Percentiles rank a stretch among this genome's conserved stretches.
These are phyloP conservation scores for Cystobasidium onofrii DNA, from an alignment of 768 basidiomycete species.

Conservation along the genomic window DNA sequence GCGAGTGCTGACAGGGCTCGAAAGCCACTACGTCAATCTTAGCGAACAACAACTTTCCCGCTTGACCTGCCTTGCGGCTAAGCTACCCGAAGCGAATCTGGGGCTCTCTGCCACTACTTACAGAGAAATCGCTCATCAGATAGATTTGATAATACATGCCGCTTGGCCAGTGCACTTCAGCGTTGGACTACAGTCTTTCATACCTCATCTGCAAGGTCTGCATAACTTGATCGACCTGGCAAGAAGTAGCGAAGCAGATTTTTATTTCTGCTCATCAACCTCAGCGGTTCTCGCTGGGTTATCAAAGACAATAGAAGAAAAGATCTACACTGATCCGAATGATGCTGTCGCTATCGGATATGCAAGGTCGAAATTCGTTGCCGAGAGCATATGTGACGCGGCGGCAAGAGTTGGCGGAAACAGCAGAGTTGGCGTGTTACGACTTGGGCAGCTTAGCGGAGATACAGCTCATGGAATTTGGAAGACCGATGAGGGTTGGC, in stretches of 20 bases:
- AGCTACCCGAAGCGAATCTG: slow-evolving; percentile 33
- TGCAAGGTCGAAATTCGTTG: slow-evolving; percentile 45
- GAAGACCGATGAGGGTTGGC: slow-evolving; percentile 47
- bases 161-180: slow-evolving; percentile 30
- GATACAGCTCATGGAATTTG: slow-evolving; percentile 43
- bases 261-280: slow-evolving; percentile 45
- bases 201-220: slow-evolving; percentile 32
- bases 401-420: slow-evolving; percentile 32
- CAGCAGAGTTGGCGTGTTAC: slow-evolving; percentile 34
- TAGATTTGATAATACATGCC: slow-evolving; percentile 25
- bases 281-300: slow-evolving; percentile 41
- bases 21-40: slow-evolving; percentile 2
- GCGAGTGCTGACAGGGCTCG: slow-evolving; percentile 32
- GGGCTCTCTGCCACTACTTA: slow-evolving; percentile 38
- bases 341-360: slow-evolving; percentile 44
- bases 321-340: slow-evolving; percentile 38
- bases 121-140: not conserved
- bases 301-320: slow-evolving; percentile 35
- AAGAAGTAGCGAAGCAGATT: slow-evolving; percentile 13
- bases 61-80: slow-evolving; percentile 27
- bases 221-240: slow-evolving; percentile 30
- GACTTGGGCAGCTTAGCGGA: slow-evolving; percentile 45
- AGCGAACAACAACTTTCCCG: not conserved
- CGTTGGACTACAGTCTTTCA: slow-evolving; percentile 15
- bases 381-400: slow-evolving; percentile 41